Conservation (phyloP, 202 grass and related monocot genomes). For the Panicum hallii region DNA sequence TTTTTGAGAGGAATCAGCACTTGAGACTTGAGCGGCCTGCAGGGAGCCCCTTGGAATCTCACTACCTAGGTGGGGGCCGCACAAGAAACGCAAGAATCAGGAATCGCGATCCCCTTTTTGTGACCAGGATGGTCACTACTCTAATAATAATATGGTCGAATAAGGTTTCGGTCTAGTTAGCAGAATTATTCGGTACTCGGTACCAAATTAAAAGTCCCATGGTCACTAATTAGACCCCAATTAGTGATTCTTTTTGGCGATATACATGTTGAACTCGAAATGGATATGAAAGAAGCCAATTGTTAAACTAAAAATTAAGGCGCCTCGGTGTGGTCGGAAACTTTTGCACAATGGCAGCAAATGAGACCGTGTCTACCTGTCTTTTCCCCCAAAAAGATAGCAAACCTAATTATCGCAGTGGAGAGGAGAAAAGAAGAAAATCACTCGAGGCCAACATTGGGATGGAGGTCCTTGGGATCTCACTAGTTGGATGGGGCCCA, state of each 20-base stretch:
- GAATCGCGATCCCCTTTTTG: neutral
- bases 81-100: neutral
- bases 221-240: neutral
- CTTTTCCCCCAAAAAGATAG: neutral
- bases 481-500: neutral
- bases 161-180: neutral
- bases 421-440: neutral
- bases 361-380: neutral
- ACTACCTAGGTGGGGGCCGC: neutral
- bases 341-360: neutral
- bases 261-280: neutral
- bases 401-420: neutral
- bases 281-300: neutral
- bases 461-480: constrained; percentile 8
- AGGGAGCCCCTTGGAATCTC: constrained; percentile 7
- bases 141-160: neutral
- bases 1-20: constrained; percentile 19
- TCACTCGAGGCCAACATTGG: neutral
- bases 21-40: neutral
- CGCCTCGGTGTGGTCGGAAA: neutral
- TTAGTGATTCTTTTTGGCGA: no score
- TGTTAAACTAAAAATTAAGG: neutral
- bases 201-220: neutral
- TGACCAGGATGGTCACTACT: neutral
- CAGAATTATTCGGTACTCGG: neutral